Evolutionary conservation across 495 filamentous ascomycete genomes (phyloP).

Genomic region (Lepraria neglecta): DNA sequence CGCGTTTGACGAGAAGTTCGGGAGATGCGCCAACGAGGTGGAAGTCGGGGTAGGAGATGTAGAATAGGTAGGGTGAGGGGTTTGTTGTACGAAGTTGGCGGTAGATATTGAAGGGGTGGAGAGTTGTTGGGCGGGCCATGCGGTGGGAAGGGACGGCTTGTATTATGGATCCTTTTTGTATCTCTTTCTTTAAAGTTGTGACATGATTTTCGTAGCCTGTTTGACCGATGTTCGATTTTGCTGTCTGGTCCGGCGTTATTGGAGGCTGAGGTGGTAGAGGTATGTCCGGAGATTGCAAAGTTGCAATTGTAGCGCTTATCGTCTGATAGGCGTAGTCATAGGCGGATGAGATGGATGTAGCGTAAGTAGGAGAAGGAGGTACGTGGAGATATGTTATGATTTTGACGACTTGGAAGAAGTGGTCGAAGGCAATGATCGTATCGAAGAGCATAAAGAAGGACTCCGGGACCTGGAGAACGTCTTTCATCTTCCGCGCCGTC

Average conservation of each 20-base stretch:
- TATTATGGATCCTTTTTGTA: constrained; percentile 87
- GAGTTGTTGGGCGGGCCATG: constrained; percentile 75
- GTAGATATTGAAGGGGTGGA: constrained; percentile 99
- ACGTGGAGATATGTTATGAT: constrained; percentile 82
- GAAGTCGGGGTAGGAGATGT: constrained; percentile 79
- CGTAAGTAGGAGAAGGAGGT: constrained; percentile 46
- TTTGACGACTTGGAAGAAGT: constrained; percentile 87
- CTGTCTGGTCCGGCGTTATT: constrained; percentile 65
- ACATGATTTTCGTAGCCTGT: constrained; percentile 86
- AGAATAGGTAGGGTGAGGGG: constrained; percentile 95
- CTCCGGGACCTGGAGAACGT: constrained; percentile 82
- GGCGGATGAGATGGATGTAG: constrained; percentile 46
- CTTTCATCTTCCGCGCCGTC: constrained; percentile 78
- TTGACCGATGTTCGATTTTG: constrained; percentile 89
- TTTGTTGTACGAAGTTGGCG: constrained; percentile 91
- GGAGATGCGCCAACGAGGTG: constrained; percentile 92
- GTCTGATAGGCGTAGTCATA: constrained; percentile 60
- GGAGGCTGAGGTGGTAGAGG: constrained; percentile 71
- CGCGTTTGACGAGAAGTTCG: constrained; percentile 86
- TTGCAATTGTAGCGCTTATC: constrained; percentile 59
- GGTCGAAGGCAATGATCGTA: constrained; percentile 89
- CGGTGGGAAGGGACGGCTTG: constrained; percentile 94
- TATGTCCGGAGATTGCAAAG: constrained; percentile 62
- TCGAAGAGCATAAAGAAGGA: constrained; percentile 97
- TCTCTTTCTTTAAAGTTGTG: constrained; percentile 73